These are phyloP conservation scores for Epicoccum nigrum DNA, from an alignment of 2,329 filamentous ascomycete species.

Conservation along the genomic window DNA sequence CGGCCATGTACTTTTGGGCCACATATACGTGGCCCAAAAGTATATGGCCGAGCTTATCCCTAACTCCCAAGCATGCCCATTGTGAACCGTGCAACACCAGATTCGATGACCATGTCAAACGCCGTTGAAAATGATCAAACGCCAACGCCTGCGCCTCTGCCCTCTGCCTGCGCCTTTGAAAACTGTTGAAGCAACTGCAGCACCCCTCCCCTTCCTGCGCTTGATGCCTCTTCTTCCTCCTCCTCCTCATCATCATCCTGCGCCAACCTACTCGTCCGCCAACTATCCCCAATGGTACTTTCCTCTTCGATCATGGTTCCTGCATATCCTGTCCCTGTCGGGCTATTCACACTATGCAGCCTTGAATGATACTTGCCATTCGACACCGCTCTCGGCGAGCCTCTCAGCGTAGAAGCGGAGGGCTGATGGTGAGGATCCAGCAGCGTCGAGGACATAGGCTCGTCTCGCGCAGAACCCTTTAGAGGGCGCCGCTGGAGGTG, in stretches of 20 bases:
- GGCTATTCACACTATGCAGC: slow-evolving; percentile 31
- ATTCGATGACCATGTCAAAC: not conserved
- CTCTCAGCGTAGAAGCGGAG: slow-evolving; percentile 53
- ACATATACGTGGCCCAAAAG: no score
- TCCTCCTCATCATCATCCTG: slow-evolving; percentile 57
- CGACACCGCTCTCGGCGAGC: slow-evolving; percentile 55
- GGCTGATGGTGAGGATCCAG: slow-evolving; percentile 80
- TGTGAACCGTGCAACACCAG: not conserved
- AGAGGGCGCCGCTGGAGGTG: slow-evolving; percentile 34
- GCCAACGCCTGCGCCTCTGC: slow-evolving; percentile 47
- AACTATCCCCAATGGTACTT: slow-evolving; percentile 66
- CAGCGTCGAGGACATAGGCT: slow-evolving; percentile 74
- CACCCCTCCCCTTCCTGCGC: slow-evolving; percentile 60
- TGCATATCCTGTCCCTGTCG: slow-evolving; percentile 10
- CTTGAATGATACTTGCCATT: slow-evolving; percentile 53
- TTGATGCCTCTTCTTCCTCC: slow-evolving; percentile 54
- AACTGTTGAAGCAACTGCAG: slow-evolving; percentile 71
- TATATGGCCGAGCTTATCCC: no score
- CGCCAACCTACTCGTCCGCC: slow-evolving; percentile 54
- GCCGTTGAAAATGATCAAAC: slow-evolving; percentile 24
- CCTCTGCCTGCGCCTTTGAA: slow-evolving; percentile 64
- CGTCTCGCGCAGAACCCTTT: slow-evolving; percentile 44
- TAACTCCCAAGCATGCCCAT: not conserved
- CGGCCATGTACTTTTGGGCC: no score
- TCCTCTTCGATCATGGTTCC: slow-evolving; percentile 54